phyloP scores from a whole-genome alignment of 176 grass and related monocot species.

The Bolboschoenus planiculmis region DNA sequence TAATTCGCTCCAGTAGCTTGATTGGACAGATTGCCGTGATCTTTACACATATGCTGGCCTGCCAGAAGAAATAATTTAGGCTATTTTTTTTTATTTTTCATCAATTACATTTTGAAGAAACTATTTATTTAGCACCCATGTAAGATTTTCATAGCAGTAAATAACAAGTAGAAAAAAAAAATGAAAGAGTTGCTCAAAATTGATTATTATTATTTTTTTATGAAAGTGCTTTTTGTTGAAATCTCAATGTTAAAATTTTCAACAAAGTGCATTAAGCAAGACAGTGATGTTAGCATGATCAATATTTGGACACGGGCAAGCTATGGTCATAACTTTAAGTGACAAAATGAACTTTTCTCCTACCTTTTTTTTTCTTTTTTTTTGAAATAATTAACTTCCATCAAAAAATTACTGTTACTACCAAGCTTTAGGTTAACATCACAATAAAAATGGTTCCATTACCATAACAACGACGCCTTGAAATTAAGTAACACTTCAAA shows the following conservation, averaged over 20 bases:
- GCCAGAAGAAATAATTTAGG: not conserved
- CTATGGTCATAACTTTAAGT: too few species aligned
- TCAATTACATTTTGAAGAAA: not conserved
- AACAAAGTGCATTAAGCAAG: not conserved
- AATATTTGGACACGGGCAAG: not conserved
- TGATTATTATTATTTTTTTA: not conserved
- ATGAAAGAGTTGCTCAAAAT: not conserved
- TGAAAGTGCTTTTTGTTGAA: not conserved
- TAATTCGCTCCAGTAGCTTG: constrained; percentile 60
- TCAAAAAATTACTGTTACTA: too few species aligned
- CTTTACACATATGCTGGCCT: constrained; percentile 93
- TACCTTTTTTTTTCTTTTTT: not conserved
- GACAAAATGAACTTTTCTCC: not conserved
- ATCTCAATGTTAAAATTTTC: not conserved
- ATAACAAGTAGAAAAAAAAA: not conserved
- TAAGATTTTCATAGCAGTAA: not conserved
- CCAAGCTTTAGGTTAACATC: too few species aligned
- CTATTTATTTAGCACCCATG: not conserved
- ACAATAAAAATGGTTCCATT: too few species aligned
- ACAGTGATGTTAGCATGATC: not conserved
- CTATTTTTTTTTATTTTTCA: not conserved
- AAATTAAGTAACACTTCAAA: too few species aligned
- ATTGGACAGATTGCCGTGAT: constrained; percentile 90
- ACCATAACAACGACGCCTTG: too few species aligned
- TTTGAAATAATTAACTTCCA: not conserved